Conservation (phyloP, 371 early-diverging fungal species). For the Mortierella polycephala region DNA sequence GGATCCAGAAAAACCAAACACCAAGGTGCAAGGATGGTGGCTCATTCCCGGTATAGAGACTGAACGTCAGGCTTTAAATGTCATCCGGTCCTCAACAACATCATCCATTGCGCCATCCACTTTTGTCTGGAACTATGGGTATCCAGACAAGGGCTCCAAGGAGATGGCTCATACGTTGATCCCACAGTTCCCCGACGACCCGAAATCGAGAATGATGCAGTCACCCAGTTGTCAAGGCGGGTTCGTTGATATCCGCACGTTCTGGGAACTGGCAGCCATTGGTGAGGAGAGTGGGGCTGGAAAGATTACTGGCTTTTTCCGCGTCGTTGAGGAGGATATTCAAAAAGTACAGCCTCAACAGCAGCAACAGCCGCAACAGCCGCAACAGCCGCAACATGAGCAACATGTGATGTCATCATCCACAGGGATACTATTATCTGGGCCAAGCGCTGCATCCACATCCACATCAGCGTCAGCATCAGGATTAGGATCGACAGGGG, state of each 20-base stretch:
- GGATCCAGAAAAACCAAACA: not conserved
- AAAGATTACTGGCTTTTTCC: slow-evolving; percentile 73
- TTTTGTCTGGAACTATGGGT: slow-evolving; percentile 37
- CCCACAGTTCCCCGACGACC: slow-evolving; percentile 85
- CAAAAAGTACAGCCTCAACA: not conserved
- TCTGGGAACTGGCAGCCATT: slow-evolving; percentile 73
- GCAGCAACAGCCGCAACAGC: not conserved
- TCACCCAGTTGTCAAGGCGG: slow-evolving; percentile 42
- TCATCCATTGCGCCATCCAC: not conserved
- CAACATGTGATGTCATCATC: not conserved
- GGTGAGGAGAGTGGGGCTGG: slow-evolving; percentile 84
- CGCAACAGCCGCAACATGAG: not conserved
- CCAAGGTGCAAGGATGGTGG: slow-evolving; percentile 60
- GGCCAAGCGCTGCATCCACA: not conserved
- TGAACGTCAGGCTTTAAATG: slow-evolving; percentile 50
- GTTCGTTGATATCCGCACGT: slow-evolving; percentile 63
- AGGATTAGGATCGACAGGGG: slow-evolving; percentile 12
- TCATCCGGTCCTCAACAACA: slow-evolving; percentile 40
- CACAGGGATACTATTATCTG: not conserved
- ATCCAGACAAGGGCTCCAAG: slow-evolving; percentile 62
- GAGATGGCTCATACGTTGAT: slow-evolving; percentile 61
- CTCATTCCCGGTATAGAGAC: slow-evolving; percentile 72
- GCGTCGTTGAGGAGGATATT: slow-evolving; percentile 22
- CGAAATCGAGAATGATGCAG: slow-evolving; percentile 70
- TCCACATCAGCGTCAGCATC: slow-evolving; percentile 1